Base-by-base conservation (phyloP, 495 filamentous ascomycete genomes). In the Xylaria intraflava region DNA sequence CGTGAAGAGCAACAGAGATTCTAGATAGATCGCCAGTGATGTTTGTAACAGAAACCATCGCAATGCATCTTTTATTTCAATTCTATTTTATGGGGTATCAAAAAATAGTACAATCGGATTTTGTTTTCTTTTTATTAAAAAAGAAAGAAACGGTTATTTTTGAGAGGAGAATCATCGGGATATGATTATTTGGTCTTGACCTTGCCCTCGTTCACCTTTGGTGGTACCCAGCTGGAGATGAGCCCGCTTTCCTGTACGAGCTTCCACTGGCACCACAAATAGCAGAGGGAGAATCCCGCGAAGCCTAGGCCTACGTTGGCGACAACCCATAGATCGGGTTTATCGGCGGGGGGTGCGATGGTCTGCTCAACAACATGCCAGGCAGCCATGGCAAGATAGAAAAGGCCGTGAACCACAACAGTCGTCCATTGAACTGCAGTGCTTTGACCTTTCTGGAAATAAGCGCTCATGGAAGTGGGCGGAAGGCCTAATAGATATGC, bases 291-390 rank as follows among this genome's bases (percentile, higher is more conserved):
- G 62, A 96, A 98, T 2, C 89, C 92, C 9, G 78, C 85, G 24
- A 86, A 86, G 6, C 92, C 93, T 8, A 97, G 72, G 20, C 88
- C 78, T 2, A 90, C 91, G 60, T 97, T 97, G 10, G 83, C 70
- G 1, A 98, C 94, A 7, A 91, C 84, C 90, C 90, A 97, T 9
- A 98, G 67, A 73, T 98, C 93, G 11, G 93, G 93, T 64, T 92
- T 95, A 27, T 75, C 75, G 1, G 75, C 59, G 5, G 90, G 90
- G 2, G 87, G 82, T 19, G 69, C 55, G 1, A 92, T 63, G 56
- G 80, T 81, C 6, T 75, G 71, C 62, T 95, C 93, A 3, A 83
- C 60, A 14, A 88, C 62, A 72, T 98, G 94, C 85, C 92, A 92
- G 22, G 65, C 73, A 11, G 80, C 70, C 83, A 96, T 94, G 20